Conservation (phyloP, 352 stramenopile genomes). For the Halophytophthora batemanensis region DNA sequence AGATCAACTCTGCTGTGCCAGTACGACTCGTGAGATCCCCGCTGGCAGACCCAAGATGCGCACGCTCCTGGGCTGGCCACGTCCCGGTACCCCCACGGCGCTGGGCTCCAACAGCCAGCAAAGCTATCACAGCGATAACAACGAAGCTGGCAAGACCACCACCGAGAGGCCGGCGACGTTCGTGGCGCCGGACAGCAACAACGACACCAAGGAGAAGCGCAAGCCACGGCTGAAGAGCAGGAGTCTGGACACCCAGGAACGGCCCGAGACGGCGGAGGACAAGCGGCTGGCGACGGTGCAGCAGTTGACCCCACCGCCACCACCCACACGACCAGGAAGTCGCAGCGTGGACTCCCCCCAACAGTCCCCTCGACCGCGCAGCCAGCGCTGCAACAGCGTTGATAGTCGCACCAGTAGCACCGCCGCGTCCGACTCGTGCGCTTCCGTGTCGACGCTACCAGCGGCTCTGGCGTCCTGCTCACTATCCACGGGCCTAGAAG, state of each 20-base stretch:
- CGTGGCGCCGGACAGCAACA: neutral
- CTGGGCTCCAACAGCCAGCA: conserved; percentile 10
- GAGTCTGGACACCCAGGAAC: too few species aligned
- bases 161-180: too few species aligned
- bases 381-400: conserved; percentile 7
- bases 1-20: conserved; percentile 42
- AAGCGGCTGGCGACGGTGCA: too few species aligned
- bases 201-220: neutral
- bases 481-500: neutral
- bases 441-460: conserved; percentile 3
- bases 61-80: conserved; percentile 38
- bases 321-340: neutral
- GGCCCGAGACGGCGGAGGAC: too few species aligned
- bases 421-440: conserved; percentile 6
- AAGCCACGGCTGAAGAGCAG: neutral
- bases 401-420: conserved; percentile 23
- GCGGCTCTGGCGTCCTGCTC: conserved; percentile 1
- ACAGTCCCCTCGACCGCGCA: conserved; percentile 1
- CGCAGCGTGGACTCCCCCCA: conserved; percentile 4
- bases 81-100: conserved; percentile 8
- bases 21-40: conserved; percentile 28
- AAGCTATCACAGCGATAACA: conserved; percentile 2
- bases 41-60: conserved; percentile 41
- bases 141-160: neutral
- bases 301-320: neutral